A percentile compares a stretch with the other conserved stretches of the same genome.
These are phyloP conservation scores for Melastoma candidum DNA, from an alignment of 441 rosid species.

Conservation along the genomic window DNA sequence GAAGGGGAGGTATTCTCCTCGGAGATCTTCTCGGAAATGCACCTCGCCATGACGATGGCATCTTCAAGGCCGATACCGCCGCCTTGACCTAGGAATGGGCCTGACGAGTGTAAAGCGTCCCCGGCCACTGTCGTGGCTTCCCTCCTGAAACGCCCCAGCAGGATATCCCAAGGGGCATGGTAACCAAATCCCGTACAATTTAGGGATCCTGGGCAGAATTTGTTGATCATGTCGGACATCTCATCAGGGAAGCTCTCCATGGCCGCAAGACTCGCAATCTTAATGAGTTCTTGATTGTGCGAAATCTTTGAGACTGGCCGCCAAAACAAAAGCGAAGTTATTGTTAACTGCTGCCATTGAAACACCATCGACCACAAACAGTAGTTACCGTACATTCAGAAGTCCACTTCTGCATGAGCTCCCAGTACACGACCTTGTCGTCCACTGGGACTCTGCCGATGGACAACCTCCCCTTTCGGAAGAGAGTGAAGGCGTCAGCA, in stretches of 20 bases:
- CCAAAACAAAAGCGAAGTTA: background rate
- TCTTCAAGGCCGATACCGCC: background rate
- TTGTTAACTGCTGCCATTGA: too few species aligned
- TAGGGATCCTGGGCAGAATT: background rate
- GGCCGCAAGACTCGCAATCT: background rate
- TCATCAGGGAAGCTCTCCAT: background rate
- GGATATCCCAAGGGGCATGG: background rate
- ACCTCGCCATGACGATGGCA: background rate
- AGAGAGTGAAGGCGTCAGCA: background rate
- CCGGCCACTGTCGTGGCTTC: background rate
- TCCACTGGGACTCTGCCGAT: background rate
- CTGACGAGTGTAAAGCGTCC: background rate
- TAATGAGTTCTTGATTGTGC: background rate
- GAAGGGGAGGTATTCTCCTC: too few species aligned
- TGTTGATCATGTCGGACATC: background rate
- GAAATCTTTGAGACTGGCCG: background rate
- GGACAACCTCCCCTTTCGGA: background rate
- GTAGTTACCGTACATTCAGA: background rate
- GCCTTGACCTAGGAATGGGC: slow-evolving; percentile 2
- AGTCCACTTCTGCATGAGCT: background rate
- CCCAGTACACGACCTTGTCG: background rate
- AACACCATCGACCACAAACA: too few species aligned
- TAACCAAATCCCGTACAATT: background rate
- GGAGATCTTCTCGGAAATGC: background rate
- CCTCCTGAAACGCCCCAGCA: background rate